Conservation (phyloP, 768 basidiomycete genomes). For the Dacryopinax primogenitus region DNA sequence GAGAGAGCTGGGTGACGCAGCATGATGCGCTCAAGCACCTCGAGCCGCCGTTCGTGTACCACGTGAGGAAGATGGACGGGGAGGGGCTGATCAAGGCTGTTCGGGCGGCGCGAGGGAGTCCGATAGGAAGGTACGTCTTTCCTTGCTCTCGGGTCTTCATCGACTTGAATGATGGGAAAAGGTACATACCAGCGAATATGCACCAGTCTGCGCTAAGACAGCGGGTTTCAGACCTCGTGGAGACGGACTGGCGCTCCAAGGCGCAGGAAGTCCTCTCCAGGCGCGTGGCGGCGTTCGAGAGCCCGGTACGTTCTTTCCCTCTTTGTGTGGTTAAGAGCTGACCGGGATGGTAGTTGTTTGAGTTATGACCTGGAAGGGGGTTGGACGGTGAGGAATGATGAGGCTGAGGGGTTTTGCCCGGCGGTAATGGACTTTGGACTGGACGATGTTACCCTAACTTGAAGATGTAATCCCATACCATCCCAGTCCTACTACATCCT, state of each 20-base stretch:
- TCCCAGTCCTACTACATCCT: no score
- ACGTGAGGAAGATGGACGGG: slow-evolving; percentile 18
- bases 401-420: no score
- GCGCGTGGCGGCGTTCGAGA: not conserved
- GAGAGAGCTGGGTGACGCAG: slow-evolving; percentile 22
- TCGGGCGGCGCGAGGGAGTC: slow-evolving; percentile 14
- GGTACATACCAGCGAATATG: not conserved
- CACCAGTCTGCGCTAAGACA: not conserved
- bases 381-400: no score
- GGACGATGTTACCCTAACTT: no score
- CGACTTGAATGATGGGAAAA: not conserved
- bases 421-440: no score
- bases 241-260: not conserved
- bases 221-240: not conserved
- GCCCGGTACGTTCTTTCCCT: not conserved
- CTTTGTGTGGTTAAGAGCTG: not conserved
- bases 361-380: not conserved
- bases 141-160: not conserved
- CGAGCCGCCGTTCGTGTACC: slow-evolving; percentile 22
- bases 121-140: slow-evolving; percentile 12
- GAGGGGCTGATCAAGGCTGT: slow-evolving; percentile 16
- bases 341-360: not conserved
- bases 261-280: not conserved
- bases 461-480: no score
- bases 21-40: slow-evolving; percentile 19